A percentile compares a stretch with the other conserved stretches of the same genome.
Conservation (phyloP, 257 asterid species). For the Nicotiana benthamiana region DNA sequence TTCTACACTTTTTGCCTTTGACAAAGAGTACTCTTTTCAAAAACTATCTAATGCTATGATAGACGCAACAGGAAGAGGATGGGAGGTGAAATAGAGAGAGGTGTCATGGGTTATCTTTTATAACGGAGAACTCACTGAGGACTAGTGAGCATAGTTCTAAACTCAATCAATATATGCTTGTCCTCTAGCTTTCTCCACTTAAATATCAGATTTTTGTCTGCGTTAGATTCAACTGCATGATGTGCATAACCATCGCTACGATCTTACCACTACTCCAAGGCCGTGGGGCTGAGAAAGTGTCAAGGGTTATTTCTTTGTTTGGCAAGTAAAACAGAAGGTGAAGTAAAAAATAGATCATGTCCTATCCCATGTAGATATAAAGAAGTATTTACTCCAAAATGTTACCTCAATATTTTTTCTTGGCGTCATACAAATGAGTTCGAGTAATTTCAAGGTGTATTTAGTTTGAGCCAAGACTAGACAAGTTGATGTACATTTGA, state of each 20-base stretch:
- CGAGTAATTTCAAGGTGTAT: no score
- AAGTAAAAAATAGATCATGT: not conserved
- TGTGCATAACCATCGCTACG: not conserved
- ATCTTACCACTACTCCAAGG: not conserved
- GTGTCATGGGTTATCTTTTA: not conserved
- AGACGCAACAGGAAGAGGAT: not conserved
- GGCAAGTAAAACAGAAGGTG: not conserved
- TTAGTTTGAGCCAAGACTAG: no score
- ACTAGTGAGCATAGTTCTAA: not conserved
- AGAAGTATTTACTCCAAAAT: not conserved
- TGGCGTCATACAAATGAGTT: no score
- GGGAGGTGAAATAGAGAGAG: not conserved
- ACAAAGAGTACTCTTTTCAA: not conserved
- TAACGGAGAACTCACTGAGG: not conserved
- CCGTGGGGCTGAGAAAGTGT: not conserved
- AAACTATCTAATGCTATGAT: not conserved
- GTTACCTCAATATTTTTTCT: not conserved
- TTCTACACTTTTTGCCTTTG: not conserved
- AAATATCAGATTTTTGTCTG: not conserved
- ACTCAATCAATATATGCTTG: not conserved
- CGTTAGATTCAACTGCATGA: not conserved
- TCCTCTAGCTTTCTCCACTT: not conserved
- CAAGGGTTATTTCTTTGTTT: not conserved
- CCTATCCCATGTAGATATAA: not conserved
- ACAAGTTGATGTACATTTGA: no score